Base-by-base conservation (phyloP, 2,329 filamentous ascomycete species). In the Beauveria caledonica region DNA sequence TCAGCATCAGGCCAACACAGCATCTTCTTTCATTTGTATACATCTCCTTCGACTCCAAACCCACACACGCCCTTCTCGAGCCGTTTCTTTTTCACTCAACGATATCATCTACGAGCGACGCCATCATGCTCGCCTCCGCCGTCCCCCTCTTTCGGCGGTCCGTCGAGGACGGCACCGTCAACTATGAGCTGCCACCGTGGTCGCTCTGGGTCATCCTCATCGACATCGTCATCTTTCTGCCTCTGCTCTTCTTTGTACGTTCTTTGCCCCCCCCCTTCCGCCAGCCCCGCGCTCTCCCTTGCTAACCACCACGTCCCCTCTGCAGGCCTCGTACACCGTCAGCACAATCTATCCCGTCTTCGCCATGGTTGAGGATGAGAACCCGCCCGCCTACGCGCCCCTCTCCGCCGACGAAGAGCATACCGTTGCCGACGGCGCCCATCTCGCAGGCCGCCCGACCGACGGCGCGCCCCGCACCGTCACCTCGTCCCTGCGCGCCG, bases 281-380 rank as follows among this genome's bases (percentile, higher is more conserved):
- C n/a, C n/a, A n/a, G n/a, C 11, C 23, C 23, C 17, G 11, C 19
- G n/a, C 8, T 27, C 1, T 9, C 29, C 29, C 8, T 23, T n/a
- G 23, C 56, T 51, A 51, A 58, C 54, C 54, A 40, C 45, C n/a
- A 13, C 19, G 3, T 40, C n/a, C 2, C 23, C 7, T 15, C 7
- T 11, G 21, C 56, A 83, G 80, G 65, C 78, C 63, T 66, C 70
- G 60, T 85, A 85, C 72, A 80, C 80, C 10, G 69, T 85, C 54
- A 69, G 74, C 58, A 71, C 72, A 60, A 68, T 85, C 66, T 81
- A 78, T 68, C 77, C 81, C 49, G 77, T 79, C 59, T 76, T 85
- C 62, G 80, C 82, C 69, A 83, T 84, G 63, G 72, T 85, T 65
- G 82, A 85, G 67, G 80, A 85, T 71, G 80, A 83, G 56, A 77